These are phyloP conservation scores for Arabidopsis lyrata DNA, from an alignment of 441 rosid species.

Conservation along the genomic window DNA sequence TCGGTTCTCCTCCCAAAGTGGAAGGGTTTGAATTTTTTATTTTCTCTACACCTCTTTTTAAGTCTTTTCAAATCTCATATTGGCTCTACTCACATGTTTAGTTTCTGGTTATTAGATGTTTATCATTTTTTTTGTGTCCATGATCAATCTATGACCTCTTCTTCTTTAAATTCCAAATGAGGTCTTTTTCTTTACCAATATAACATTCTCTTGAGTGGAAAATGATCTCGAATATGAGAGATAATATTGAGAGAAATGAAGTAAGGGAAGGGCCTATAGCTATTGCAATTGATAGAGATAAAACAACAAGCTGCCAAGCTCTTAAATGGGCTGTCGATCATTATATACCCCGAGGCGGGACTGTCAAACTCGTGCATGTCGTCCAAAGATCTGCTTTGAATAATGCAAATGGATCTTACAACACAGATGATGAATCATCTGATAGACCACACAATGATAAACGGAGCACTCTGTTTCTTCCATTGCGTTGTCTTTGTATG, in stretches of 20 bases:
- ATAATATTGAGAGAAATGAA: constrained; percentile 44
- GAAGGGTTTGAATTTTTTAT: constrained; percentile 9
- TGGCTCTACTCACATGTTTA: constrained; percentile 9
- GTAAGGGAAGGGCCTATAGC: constrained; percentile 49
- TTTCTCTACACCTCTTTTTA: constrained; percentile 5
- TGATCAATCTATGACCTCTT: background rate
- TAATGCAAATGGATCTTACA: constrained; percentile 25
- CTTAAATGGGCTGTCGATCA: constrained; percentile 70
- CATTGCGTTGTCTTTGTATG: constrained; percentile 62
- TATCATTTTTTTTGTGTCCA: too few species aligned
- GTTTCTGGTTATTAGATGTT: constrained; percentile 18
- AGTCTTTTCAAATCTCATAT: constrained; percentile 34
- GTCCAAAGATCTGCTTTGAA: constrained; percentile 38
- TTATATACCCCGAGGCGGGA: constrained; percentile 47
- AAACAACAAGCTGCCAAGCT: constrained; percentile 53
- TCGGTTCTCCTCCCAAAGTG: constrained; percentile 23
- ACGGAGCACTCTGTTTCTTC: constrained; percentile 51
- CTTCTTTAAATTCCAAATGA: background rate
- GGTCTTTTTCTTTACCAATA: background rate
- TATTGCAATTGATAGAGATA: constrained; percentile 62
- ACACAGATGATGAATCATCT: constrained; percentile 25
- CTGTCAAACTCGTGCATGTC: constrained; percentile 62
- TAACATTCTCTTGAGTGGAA: constrained; percentile 13
- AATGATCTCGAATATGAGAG: constrained; percentile 31
- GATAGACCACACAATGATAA: constrained; percentile 40